Evolutionary conservation across 805 yeast species (phyloP), one percentile per base, ranked within the genome.

Genomic region (Phaffomyces thermotolerans): DNA sequence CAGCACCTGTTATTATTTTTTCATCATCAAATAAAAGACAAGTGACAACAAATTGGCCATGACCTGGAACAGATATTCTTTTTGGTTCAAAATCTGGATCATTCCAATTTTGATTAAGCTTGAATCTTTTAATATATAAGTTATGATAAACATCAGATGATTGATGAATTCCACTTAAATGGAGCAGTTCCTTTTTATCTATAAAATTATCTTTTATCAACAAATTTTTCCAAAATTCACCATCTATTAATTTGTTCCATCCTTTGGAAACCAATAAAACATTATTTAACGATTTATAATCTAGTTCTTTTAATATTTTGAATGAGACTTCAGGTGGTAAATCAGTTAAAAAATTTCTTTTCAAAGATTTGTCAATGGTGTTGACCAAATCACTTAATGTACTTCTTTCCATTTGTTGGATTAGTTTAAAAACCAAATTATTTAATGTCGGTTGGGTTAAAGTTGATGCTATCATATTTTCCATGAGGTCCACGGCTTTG

Each of bases 21-120:
- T 89, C 90, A 39, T 84, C 88, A 59, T 90, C 97, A 62, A 89
- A 88, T 62, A 90, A 96, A 48, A 93, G 68, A 58, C 98, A 93
- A 1, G 99, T 93, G 3, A 93, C 93, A n/a, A 91, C 95, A 54
- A 81, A 81, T 24, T 77, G 68, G 43, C 87, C 87, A 54, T 81
- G 88, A 6, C 86, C 87, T 13, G 76, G 72, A 9, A 83, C 71
- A 14, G 84, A 76, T 4, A 80, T 76, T 45, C 81, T 72, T 46
- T 71, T 73, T 1, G 98, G 97, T 40, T 66, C 69, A 57, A 75
- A 84, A 18, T 63, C 64, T 1, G 90, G 84, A 53, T 81, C 73
- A 75, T 79, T 83, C 98, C 99, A 93, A 59, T 93, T 78, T 43
- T 62, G 50, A 60, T 69, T 66, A 14, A 59, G 52, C 25, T 44